Evolutionary conservation across 2,329 filamentous ascomycete genomes (phyloP).

Genomic region (Scytalidium lignicola): DNA sequence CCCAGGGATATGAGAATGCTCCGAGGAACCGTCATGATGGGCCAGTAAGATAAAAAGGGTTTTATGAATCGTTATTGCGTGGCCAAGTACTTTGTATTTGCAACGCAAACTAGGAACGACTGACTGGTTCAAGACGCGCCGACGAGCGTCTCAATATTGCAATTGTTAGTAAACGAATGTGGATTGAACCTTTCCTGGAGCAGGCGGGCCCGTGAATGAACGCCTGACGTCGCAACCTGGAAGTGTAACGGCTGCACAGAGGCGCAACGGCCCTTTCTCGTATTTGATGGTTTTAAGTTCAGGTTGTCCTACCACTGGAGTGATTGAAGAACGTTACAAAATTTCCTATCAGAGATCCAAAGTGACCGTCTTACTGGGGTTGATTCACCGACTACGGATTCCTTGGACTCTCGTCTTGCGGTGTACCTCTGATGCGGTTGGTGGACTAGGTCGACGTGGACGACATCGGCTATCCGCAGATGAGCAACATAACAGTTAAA

Average conservation of each 20-base stretch:
- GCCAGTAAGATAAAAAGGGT: background rate
- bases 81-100: no score
- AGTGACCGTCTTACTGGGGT: background rate
- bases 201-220: background rate
- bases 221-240: background rate
- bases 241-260: background rate
- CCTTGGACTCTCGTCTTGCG: background rate
- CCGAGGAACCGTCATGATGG: slow-evolving; percentile 17
- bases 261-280: background rate
- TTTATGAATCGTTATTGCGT: no score
- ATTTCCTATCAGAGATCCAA: background rate
- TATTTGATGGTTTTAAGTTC: background rate
- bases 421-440: background rate
- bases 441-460: background rate
- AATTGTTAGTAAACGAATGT: background rate
- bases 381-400: background rate
- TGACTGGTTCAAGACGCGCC: background rate
- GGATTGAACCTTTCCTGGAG: background rate
- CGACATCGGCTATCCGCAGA: background rate
- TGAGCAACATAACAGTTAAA: background rate
- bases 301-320: background rate
- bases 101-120: background rate
- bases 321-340: background rate
- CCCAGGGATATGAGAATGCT: slow-evolving; percentile 21
- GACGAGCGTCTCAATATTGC: background rate